Evolutionary conservation across 23 red algal species (phyloP).

Genomic region (Gracilariopsis chorda): DNA sequence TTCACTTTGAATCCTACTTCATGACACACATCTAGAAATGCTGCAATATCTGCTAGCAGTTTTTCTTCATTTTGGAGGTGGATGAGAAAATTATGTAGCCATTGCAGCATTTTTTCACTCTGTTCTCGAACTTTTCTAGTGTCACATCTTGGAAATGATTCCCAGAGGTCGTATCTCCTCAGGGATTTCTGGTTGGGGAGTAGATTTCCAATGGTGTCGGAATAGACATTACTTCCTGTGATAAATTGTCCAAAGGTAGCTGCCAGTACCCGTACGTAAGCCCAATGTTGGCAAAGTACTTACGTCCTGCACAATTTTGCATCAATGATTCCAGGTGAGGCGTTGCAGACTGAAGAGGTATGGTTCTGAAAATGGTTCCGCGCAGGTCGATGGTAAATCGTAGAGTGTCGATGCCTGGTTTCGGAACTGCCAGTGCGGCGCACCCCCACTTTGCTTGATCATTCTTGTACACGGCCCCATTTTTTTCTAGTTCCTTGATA

Average conservation of each 20-base stretch:
- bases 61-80: neutral
- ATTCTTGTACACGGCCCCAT: slow-evolving; percentile 18
- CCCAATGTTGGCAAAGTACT: neutral
- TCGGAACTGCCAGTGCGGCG: neutral
- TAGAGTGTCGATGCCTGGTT: neutral
- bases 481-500: neutral
- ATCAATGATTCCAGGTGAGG: neutral
- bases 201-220: slow-evolving; percentile 2
- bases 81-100: slow-evolving; percentile 32
- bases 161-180: slow-evolving; percentile 19
- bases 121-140: neutral
- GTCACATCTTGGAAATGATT: slow-evolving; percentile 33
- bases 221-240: slow-evolving; percentile 31
- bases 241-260: neutral
- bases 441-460: neutral
- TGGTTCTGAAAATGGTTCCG: neutral
- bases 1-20: neutral
- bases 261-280: neutral
- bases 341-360: neutral
- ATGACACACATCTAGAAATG: neutral
- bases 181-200: neutral
- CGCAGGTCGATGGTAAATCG: slow-evolving; percentile 18
- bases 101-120: neutral
- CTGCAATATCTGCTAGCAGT: neutral
- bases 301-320: too few species aligned